Conservation (phyloP, 1,284 basidiomycete genomes). For the Rugosomyces carneus region DNA sequence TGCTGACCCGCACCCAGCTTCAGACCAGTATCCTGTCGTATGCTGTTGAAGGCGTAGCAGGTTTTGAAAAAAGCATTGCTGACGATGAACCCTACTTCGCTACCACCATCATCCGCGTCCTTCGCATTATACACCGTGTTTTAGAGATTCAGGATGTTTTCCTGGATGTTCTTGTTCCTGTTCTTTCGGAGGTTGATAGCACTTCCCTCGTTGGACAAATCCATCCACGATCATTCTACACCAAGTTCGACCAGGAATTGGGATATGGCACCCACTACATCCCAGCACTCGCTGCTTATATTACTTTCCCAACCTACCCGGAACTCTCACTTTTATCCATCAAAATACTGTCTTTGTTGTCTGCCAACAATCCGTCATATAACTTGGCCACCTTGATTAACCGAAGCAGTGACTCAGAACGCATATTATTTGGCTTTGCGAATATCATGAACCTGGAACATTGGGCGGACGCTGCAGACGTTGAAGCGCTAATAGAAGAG, state of each 20-base stretch:
- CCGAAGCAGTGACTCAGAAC: conserved; percentile 76
- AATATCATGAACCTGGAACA: conserved; percentile 62
- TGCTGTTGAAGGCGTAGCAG: conserved; percentile 70
- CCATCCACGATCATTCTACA: conserved; percentile 64
- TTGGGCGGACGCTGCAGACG: conserved; percentile 49
- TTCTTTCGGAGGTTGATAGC: conserved; percentile 63
- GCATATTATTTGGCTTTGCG: conserved; percentile 82
- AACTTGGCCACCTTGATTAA: conserved; percentile 80
- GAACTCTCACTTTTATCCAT: conserved; percentile 78
- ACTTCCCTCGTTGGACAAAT: conserved; percentile 46
- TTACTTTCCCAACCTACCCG: conserved; percentile 65
- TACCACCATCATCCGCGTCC: conserved; percentile 71
- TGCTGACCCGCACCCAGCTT: conserved; percentile 70
- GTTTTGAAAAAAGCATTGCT: conserved; percentile 66
- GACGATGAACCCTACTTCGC: conserved; percentile 68
- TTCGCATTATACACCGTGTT: conserved; percentile 80
- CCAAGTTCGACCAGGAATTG: conserved; percentile 75
- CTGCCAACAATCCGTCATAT: conserved; percentile 48
- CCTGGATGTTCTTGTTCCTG: conserved; percentile 81
- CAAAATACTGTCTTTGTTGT: conserved; percentile 74
- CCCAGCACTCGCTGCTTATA: conserved; percentile 80
- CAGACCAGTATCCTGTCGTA: conserved; percentile 73
- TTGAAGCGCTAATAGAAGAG: conserved; percentile 54
- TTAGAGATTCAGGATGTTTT: conserved; percentile 87
- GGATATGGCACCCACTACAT: conserved; percentile 74